Base-by-base conservation (phyloP, 164 flowering plant species). In the Vitis riparia region DNA sequence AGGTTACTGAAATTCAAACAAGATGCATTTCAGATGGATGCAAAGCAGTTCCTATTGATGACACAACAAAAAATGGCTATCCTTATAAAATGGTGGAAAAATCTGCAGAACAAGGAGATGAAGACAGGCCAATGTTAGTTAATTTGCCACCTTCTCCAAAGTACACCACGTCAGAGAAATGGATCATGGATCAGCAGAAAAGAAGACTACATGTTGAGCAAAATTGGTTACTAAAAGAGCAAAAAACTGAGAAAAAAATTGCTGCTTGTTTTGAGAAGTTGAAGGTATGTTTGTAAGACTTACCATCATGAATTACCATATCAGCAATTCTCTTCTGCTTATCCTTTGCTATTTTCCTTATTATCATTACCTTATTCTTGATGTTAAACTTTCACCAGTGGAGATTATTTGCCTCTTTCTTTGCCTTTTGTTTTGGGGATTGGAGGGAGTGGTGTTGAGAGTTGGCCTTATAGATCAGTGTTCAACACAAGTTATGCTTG, bases 121-220 rank as follows among this genome's bases (percentile, higher is more conserved):
- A 84, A 29, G 79, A 82, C 56, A 68, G 30, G 48, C 81, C 81
- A 51, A 37, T 74, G 5, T 59, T 73, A 57, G 63, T 73, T 59
- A 84, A 79, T 63, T 65, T 77, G 55, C 78, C 79, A 48, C 79
- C 90, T 66, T 78, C 92, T 66, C 91, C 94, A 51, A 89, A 82
- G 82, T 80, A 87, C 68, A 90, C 97, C 13, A 88, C 91, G 69
- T 79, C 88, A 29, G 97, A 92, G 77, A 93, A 85, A 79, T 93
- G 97, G 95, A 85, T 96, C 57, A 81, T 86, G 87, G 92, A 82
- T 74, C 86, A 83, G 56, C 89, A 83, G 75, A 92, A 86, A 81
- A 84, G 82, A 68, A 96, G 82, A 73, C 74, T 84, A 56, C 66
- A 73, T 19, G 74, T 56, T 63, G 93, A 93, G 29, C 78, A 86